phyloP scores from a whole-genome alignment of 2,329 filamentous ascomycete species.

The Pyrenophora teres region DNA sequence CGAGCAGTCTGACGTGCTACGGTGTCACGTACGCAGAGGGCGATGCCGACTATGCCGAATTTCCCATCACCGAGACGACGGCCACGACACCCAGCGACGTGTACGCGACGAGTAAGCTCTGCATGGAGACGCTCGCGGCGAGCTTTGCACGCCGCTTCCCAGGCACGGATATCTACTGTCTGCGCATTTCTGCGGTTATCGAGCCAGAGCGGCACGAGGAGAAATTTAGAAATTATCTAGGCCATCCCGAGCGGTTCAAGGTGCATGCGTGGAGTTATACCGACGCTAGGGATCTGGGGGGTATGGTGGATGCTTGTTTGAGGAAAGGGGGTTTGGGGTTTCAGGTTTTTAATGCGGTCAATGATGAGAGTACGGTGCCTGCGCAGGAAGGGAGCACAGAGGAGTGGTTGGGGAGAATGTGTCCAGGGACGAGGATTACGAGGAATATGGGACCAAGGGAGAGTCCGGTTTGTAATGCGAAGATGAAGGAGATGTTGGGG shows the following conservation, averaged over 20 bases:
- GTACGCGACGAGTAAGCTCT: slow-evolving; percentile 64
- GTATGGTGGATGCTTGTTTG: slow-evolving; percentile 61
- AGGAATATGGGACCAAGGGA: slow-evolving; percentile 60
- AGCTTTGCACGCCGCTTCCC: slow-evolving; percentile 60
- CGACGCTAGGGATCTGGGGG: slow-evolving; percentile 63
- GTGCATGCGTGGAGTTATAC: slow-evolving; percentile 66
- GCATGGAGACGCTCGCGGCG: slow-evolving; percentile 60
- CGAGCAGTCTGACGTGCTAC: slow-evolving; percentile 62
- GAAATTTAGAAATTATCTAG: slow-evolving; percentile 56
- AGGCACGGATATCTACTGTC: slow-evolving; percentile 61
- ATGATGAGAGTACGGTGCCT: slow-evolving; percentile 59
- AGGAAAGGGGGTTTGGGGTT: slow-evolving; percentile 61
- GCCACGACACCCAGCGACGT: slow-evolving; percentile 64
- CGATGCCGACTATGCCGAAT: slow-evolving; percentile 59
- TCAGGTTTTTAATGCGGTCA: slow-evolving; percentile 67
- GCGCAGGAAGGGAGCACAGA: slow-evolving; percentile 47
- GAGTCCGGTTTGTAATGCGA: slow-evolving; percentile 63
- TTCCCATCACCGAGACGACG: slow-evolving; percentile 63
- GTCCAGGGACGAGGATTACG: slow-evolving; percentile 56
- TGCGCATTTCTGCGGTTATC: slow-evolving; percentile 64
- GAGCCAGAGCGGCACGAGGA: slow-evolving; percentile 60
- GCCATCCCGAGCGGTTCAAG: slow-evolving; percentile 55
- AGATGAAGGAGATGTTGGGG: slow-evolving; percentile 61
- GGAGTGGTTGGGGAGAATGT: slow-evolving; percentile 56
- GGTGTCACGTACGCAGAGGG: slow-evolving; percentile 63